These are phyloP conservation scores for Sarocladium brachiariae DNA, from an alignment of 2,329 filamentous ascomycete genomes.

Conservation along the genomic window DNA sequence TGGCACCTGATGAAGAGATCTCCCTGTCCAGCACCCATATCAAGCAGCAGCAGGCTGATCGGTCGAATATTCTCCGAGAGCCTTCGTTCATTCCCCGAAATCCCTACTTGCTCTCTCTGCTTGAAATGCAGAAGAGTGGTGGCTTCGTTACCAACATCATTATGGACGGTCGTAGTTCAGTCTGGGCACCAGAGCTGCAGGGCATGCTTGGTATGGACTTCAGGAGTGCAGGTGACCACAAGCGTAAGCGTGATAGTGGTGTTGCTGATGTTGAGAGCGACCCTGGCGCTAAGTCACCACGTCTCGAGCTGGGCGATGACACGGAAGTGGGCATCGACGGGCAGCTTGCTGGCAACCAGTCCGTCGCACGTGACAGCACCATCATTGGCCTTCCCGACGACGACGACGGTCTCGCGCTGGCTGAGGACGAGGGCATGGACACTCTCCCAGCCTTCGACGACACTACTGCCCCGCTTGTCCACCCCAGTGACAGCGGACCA, in stretches of 20 bases:
- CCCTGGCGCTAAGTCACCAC: conserved; percentile 60
- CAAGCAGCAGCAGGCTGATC: conserved; percentile 78
- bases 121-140: conserved; percentile 87
- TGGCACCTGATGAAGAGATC: conserved; percentile 75
- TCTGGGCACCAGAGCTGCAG: conserved; percentile 87
- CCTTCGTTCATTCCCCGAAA: conserved; percentile 81
- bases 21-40: conserved; percentile 71
- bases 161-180: conserved; percentile 67
- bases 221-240: conserved; percentile 70
- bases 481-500: conserved; percentile 72
- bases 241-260: conserved; percentile 88
- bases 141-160: conserved; percentile 85
- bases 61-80: conserved; percentile 77
- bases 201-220: conserved; percentile 88
- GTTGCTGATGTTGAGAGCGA: conserved; percentile 72
- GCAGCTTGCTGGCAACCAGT: conserved; percentile 46
- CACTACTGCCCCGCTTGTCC: conserved; percentile 66
- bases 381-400: conserved; percentile 59
- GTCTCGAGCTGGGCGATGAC: conserved; percentile 61
- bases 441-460: conserved; percentile 64
- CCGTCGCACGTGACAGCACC: conserved; percentile 52
- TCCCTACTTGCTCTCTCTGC: conserved; percentile 75
- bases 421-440: conserved; percentile 34
- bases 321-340: conserved; percentile 45
- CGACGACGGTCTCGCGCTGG: conserved; percentile 31